Evolutionary conservation across 306 rosid species (phyloP).

Genomic region (Lathyrus tuberosus): DNA sequence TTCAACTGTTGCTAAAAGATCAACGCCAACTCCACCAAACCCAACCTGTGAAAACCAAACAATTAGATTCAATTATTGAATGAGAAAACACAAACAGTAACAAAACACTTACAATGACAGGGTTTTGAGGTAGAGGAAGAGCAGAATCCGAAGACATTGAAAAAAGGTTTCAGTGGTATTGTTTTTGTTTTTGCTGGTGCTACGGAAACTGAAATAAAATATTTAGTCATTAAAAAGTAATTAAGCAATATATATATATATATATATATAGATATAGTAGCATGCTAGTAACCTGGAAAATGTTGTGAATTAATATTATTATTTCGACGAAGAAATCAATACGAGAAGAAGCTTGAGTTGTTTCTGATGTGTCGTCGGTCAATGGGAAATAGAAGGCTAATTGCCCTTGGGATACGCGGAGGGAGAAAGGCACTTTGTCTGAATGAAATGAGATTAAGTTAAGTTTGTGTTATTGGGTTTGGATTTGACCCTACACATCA

Average conservation of each 20-base stretch:
- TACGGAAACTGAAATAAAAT: background rate
- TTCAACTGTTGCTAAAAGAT: constrained; percentile 66
- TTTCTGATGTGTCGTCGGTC: background rate
- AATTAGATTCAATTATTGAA: background rate
- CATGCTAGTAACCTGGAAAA: background rate
- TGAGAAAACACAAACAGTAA: constrained; percentile 2
- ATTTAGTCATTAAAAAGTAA: background rate
- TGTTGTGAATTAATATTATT: background rate
- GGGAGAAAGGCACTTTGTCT: background rate
- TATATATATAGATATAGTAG: background rate
- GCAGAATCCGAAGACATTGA: constrained; percentile 53
- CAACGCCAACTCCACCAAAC: constrained; percentile 60
- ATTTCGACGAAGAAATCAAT: constrained; percentile 7
- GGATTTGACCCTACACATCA: background rate
- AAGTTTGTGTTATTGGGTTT: background rate
- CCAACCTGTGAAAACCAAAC: constrained; percentile 58
- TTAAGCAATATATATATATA: constrained; percentile 9
- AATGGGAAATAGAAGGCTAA: background rate
- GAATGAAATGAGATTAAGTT: background rate
- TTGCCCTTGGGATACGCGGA: background rate
- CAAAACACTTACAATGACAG: constrained; percentile 55
- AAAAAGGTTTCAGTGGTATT: background rate
- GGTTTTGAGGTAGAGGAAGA: constrained; percentile 51
- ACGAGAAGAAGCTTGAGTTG: background rate
- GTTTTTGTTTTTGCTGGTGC: background rate